These are phyloP conservation scores for Russula sp. DNA, from an alignment of 768 basidiomycete genomes.

Conservation along the genomic window DNA sequence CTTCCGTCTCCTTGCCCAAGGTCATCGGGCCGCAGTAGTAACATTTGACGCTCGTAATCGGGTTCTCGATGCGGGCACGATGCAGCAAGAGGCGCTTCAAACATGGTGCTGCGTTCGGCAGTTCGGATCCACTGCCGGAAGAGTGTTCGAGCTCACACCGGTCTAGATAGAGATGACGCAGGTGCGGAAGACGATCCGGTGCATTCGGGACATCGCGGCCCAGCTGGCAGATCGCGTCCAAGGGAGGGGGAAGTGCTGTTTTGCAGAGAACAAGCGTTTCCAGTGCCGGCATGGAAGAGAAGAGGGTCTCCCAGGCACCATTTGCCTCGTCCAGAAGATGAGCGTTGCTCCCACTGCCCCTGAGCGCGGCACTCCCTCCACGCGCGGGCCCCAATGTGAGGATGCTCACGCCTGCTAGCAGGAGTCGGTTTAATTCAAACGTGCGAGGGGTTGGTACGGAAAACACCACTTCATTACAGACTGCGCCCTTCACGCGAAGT, in stretches of 20 bases:
- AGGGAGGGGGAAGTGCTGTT: background rate
- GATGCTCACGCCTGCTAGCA: background rate
- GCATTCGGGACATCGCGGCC: background rate
- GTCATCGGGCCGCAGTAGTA: slow-evolving; percentile 5
- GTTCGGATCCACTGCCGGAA: background rate
- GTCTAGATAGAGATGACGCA: background rate
- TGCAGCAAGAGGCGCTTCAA: background rate
- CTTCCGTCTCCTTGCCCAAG: background rate
- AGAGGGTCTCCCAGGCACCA: background rate
- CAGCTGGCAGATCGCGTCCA: background rate
- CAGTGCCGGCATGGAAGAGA: background rate
- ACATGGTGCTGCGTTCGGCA: background rate
- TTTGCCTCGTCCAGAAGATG: background rate
- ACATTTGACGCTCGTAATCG: slow-evolving; percentile 2
- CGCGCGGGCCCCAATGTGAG: background rate
- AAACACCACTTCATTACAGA: background rate
- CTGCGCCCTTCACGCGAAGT: background rate
- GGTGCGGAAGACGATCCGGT: slow-evolving; percentile 11
- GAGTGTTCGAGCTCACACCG: background rate
- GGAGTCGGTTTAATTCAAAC: background rate
- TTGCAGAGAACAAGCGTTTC: background rate
- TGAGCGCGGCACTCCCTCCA: background rate
- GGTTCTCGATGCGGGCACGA: slow-evolving; percentile 2
- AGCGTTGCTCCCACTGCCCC: background rate
- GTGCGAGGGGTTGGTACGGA: background rate